Conservation (phyloP, 2,329 filamentous ascomycete genomes). For the Fonsecaea pugnacius region DNA sequence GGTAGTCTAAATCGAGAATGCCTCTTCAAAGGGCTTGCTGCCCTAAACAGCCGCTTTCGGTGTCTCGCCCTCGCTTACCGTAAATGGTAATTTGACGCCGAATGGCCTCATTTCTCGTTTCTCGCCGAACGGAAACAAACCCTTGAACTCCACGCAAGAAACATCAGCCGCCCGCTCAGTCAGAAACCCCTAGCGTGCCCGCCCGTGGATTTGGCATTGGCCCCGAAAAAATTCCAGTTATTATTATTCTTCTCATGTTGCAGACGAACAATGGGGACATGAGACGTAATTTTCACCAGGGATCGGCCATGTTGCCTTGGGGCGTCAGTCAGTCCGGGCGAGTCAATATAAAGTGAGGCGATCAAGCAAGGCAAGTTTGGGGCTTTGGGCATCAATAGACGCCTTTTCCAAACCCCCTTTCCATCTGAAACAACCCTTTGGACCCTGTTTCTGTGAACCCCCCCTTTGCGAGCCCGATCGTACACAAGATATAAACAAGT, state of each 20-base stretch:
- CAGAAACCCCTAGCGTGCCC: background rate
- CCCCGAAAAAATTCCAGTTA: constrained; percentile 10
- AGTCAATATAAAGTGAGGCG: constrained; percentile 19
- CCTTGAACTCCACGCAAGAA: constrained; percentile 11
- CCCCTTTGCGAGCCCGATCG: background rate
- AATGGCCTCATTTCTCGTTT: background rate
- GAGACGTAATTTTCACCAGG: background rate
- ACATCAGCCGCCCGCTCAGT: constrained; percentile 6
- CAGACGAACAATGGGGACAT: background rate
- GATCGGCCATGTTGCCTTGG: constrained; percentile 16
- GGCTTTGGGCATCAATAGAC: constrained; percentile 26
- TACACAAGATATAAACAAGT: constrained; percentile 11
- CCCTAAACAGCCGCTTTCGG: background rate
- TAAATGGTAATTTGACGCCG: background rate
- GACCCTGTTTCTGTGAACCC: constrained; percentile 8
- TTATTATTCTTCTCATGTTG: constrained; percentile 13
- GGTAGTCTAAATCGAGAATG: background rate
- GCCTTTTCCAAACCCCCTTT: constrained; percentile 9
- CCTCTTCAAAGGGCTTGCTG: background rate
- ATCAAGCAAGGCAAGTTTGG: constrained; percentile 8
- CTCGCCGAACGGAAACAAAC: constrained; percentile 2
- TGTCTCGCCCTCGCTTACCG: background rate
- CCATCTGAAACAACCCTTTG: constrained; percentile 21
- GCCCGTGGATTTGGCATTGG: constrained; percentile 14
- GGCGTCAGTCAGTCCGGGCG: constrained; percentile 5